These are phyloP conservation scores for Xerocomellus chrysenteron DNA, from an alignment of 768 basidiomycete species.

Conservation along the genomic window DNA sequence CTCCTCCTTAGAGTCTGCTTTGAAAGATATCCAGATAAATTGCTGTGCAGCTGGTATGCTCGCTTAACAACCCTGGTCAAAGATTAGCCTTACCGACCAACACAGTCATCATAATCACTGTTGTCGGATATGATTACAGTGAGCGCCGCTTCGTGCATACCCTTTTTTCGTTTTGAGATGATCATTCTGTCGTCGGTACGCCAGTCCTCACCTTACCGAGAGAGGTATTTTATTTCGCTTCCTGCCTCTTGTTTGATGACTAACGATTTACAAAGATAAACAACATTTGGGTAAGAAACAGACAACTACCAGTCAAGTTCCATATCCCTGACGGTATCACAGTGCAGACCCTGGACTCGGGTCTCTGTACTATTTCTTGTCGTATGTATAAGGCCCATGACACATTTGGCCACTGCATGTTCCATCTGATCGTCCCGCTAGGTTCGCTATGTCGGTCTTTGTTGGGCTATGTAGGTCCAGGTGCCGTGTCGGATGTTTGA, in stretches of 20 bases:
- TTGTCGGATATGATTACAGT: conserved; percentile 19
- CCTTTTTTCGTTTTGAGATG: background rate
- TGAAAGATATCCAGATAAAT: background rate
- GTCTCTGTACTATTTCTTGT: conserved; percentile 8
- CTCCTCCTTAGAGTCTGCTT: background rate
- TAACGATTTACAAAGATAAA: conserved; percentile 5
- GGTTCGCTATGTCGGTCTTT: conserved; percentile 11
- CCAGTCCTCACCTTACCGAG: conserved; percentile 15
- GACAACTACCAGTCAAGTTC: no score
- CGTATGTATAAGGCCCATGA: background rate
- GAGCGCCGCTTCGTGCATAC: background rate
- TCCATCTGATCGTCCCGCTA: background rate
- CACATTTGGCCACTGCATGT: background rate
- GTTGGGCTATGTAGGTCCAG: conserved; percentile 3
- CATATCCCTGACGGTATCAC: background rate
- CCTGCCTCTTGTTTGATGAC: background rate
- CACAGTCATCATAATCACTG: conserved; percentile 3
- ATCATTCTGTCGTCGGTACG: background rate
- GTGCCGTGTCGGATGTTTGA: background rate
- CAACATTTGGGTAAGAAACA: conserved; percentile 10
- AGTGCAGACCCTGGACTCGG: conserved; percentile 3
- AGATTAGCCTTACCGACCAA: background rate
- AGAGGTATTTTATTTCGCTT: conserved; percentile 2
- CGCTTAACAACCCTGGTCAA: background rate
- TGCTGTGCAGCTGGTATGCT: background rate